Evolutionary conservation across 768 basidiomycete genomes (phyloP), one percentile per base, ranked within the genome.

Genomic region (Megacollybia marginata): DNA sequence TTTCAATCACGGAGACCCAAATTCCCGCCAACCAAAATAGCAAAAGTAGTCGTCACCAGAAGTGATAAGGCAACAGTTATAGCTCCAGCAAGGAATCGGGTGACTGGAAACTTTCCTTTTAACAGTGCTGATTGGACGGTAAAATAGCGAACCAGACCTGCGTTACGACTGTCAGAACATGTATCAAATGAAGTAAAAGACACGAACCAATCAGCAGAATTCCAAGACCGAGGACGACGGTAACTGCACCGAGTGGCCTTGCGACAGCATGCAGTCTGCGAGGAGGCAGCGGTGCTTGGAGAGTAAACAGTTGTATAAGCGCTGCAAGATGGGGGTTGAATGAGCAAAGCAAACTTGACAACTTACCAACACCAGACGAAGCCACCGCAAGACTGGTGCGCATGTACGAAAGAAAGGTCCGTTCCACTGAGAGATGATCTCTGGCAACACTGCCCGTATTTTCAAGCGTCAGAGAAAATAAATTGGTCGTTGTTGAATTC

Each of bases 401-500:
- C 15, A 74, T 57, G 55, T 73, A 74, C 11, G 73, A 71, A 1
- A 75, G 60, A 50, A 70, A 74, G 4, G 71, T 74, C 38, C 72
- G 60, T 53, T 75, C 74, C 4, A 62, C 60, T 1, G 73, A 69
- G 6, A 76, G 60, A 44, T 76, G 74, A 58, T 75, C 74, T 16
- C 74, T 57, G 11, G 73, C 73, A 34, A 75, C 73, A 42, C 62
- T 64, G 12, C 73, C 73, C 23, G 66, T 62, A 52, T 75, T 76
- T 57, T 73, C 65, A 10, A 75, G 59, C 16, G 56, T 57, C 42
- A 72, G 59, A 32, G 61, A 48, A 9, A 51, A 18, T 3, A 44
- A 16, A 44, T 11, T 10, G 2, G 38, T 40, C 2, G 38, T 4
- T 15, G 38, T 40, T 7, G 38, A 40, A 28, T 28, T 28, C 23